phyloP scores from a whole-genome alignment of 495 filamentous ascomycete genomes.

The Aspergillus cavernicola region DNA sequence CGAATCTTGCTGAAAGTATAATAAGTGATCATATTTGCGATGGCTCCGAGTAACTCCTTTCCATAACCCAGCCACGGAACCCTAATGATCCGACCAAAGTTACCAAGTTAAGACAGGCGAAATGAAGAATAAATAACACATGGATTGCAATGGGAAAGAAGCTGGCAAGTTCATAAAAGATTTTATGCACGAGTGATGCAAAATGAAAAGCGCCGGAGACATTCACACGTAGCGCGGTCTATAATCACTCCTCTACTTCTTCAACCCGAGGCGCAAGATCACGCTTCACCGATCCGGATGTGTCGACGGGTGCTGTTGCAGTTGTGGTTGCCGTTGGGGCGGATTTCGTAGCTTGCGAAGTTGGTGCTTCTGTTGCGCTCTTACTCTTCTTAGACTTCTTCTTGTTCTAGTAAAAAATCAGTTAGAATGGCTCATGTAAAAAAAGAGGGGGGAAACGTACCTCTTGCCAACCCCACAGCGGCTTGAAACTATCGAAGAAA shows the following conservation, averaged over 20 bases:
- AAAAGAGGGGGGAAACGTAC: constrained; percentile 40
- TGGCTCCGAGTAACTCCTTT: background rate
- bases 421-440: constrained; percentile 15
- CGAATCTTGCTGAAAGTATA: too few species aligned
- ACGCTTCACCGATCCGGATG: constrained; percentile 43
- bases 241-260: constrained; percentile 56
- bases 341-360: constrained; percentile 30
- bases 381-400: constrained; percentile 65
- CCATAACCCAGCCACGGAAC: too few species aligned
- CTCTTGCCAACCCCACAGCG: constrained; percentile 98
- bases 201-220: background rate
- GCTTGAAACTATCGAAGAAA: constrained; percentile 96
- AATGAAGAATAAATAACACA: background rate
- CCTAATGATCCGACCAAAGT: background rate
- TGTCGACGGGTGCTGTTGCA: constrained; percentile 47
- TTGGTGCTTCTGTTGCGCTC: constrained; percentile 30
- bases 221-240: background rate
- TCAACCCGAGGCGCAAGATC: constrained; percentile 61
- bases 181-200: constrained; percentile 1
- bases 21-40: background rate
- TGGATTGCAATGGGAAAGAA: background rate
- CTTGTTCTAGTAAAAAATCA: constrained; percentile 31
- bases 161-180: background rate
- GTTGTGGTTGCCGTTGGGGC: constrained; percentile 57
- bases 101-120: background rate